Evolutionary conservation across 2,329 filamentous ascomycete genomes (phyloP).

Genomic region (Lachnellula occidentalis): DNA sequence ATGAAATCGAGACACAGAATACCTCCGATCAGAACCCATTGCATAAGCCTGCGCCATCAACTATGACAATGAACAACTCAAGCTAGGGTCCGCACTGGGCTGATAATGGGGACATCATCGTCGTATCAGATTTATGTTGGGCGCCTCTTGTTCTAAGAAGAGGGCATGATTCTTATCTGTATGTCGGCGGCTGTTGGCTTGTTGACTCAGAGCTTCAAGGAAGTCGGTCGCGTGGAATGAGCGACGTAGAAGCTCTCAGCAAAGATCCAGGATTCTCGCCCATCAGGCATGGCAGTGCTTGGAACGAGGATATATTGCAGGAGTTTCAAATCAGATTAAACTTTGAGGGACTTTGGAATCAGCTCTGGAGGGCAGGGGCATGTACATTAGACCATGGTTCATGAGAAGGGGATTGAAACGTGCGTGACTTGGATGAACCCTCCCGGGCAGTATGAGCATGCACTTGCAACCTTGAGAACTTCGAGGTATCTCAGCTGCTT

Average conservation of each 20-base stretch:
- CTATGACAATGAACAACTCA: not conserved
- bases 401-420: no score
- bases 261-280: not conserved
- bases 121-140: not conserved
- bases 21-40: no score
- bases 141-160: not conserved
- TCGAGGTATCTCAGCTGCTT: no score
- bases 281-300: not conserved
- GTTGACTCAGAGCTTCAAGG: not conserved
- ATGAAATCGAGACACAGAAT: not conserved
- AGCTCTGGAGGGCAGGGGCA: no score
- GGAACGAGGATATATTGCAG: not conserved
- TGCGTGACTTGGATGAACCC: no score
- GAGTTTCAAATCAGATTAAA: not conserved
- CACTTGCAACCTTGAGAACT: no score
- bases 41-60: not conserved
- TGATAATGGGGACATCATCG: not conserved
- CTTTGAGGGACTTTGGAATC: not conserved
- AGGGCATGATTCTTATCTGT: not conserved
- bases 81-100: not conserved
- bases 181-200: not conserved
- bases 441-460: no score
- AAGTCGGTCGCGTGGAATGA: no score
- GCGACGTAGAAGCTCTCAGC: not conserved
- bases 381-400: no score